These are phyloP conservation scores for Nicotiana knightiana DNA, from an alignment of 257 asterid species.

Conservation along the genomic window DNA sequence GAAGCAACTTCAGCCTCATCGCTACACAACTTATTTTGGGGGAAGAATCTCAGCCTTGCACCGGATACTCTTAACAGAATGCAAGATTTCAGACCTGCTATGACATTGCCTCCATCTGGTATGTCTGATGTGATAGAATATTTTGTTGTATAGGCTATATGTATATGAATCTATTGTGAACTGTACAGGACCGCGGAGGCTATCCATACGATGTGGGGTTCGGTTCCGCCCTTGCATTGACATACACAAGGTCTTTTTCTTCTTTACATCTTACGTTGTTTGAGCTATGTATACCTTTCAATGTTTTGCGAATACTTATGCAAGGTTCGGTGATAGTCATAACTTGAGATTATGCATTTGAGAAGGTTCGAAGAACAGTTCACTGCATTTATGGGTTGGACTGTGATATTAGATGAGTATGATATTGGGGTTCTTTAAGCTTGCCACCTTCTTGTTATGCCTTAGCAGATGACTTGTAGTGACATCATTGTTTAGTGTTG, in stretches of 20 bases:
- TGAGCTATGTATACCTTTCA: neutral
- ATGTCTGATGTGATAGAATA: neutral
- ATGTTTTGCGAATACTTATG: neutral
- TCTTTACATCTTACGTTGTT: neutral
- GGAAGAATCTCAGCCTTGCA: slow-evolving; percentile 23
- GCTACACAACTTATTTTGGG: neutral
- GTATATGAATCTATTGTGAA: slow-evolving; percentile 8
- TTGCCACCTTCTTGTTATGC: neutral
- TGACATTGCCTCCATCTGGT: slow-evolving; percentile 28
- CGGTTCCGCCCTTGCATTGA: slow-evolving; percentile 94
- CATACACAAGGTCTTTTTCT: slow-evolving; percentile 70
- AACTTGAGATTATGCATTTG: neutral
- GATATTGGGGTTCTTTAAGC: neutral
- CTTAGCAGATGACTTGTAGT: neutral
- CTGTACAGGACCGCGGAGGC: slow-evolving; percentile 44
- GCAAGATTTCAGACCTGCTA: slow-evolving; percentile 27
- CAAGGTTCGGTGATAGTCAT: neutral
- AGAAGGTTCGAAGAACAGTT: neutral
- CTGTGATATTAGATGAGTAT: neutral
- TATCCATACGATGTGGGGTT: slow-evolving; percentile 51
- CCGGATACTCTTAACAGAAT: slow-evolving; percentile 21
- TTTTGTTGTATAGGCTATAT: neutral
- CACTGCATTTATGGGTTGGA: neutral
- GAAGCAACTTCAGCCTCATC: slow-evolving; percentile 26
- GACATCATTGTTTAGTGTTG: neutral